These are phyloP conservation scores for Fusarium sp. DNA, from an alignment of 2,329 filamentous ascomycete genomes.

Conservation along the genomic window DNA sequence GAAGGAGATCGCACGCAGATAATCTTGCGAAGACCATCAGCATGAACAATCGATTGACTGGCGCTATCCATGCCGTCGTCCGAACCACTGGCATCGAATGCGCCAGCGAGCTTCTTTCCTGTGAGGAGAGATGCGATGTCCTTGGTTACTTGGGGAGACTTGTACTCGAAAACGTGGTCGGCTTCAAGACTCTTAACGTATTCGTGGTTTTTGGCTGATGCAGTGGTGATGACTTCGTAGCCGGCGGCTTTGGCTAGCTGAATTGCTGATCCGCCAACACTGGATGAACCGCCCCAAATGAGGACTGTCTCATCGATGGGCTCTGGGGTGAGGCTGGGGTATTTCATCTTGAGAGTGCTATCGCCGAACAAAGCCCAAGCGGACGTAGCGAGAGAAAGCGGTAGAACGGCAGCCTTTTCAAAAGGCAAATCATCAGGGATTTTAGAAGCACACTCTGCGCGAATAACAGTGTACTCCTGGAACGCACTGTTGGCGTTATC, in stretches of 20 bases:
- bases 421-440: slow-evolving; percentile 37
- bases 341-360: slow-evolving; percentile 9
- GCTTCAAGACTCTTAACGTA: slow-evolving; percentile 58
- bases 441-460: slow-evolving; percentile 15
- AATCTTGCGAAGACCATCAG: slow-evolving; percentile 15
- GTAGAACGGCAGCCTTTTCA: slow-evolving; percentile 36
- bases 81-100: slow-evolving; percentile 15
- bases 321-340: background rate
- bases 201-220: slow-evolving; percentile 56
- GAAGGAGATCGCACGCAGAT: slow-evolving; percentile 17
- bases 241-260: slow-evolving; percentile 58
- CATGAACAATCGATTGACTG: slow-evolving; percentile 11
- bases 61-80: slow-evolving; percentile 7
- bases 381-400: slow-evolving; percentile 36
- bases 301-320: slow-evolving; percentile 10
- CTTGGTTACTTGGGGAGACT: slow-evolving; percentile 36
- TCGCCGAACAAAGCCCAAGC: slow-evolving; percentile 37
- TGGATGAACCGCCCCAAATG: slow-evolving; percentile 62
- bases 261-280: slow-evolving; percentile 58
- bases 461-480: slow-evolving; percentile 30
- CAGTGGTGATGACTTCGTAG: slow-evolving; percentile 58
- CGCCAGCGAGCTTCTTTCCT: slow-evolving; percentile 10
- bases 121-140: slow-evolving; percentile 22
- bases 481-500: slow-evolving; percentile 34
- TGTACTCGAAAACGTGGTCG: slow-evolving; percentile 58